Evolutionary conservation across 2,329 filamentous ascomycete genomes (phyloP).

Genomic region (Pyricularia sp.): DNA sequence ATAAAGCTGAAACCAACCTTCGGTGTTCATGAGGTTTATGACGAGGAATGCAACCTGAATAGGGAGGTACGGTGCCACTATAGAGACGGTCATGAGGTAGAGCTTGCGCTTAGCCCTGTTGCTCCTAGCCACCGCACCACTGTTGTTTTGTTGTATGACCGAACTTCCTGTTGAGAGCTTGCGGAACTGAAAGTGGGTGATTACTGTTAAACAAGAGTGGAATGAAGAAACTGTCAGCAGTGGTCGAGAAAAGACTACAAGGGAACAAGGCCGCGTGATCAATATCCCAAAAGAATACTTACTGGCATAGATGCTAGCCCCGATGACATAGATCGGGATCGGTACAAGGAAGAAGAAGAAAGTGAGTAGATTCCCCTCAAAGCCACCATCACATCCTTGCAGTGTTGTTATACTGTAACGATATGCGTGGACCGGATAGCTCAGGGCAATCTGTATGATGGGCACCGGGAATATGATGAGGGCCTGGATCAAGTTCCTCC

Average conservation of each 20-base stretch:
- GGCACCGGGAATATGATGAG: conserved; percentile 47
- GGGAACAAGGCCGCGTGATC: not conserved
- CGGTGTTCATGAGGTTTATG: conserved; percentile 27
- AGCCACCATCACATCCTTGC: conserved; percentile 36
- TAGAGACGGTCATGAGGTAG: conserved; percentile 44
- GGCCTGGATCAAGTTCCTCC: conserved; percentile 34
- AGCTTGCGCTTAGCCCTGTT: conserved; percentile 41
- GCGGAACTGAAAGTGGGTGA: conserved; percentile 26
- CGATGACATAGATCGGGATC: conserved; percentile 30
- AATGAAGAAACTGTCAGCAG: not conserved
- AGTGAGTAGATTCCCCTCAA: conserved; percentile 36
- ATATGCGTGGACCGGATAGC: conserved; percentile 34
- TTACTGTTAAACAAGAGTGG: conserved; percentile 13
- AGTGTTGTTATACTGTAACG: conserved; percentile 41
- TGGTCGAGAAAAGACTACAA: not conserved
- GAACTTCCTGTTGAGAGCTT: conserved; percentile 31
- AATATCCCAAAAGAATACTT: not conserved
- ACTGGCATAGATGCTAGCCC: conserved; percentile 31
- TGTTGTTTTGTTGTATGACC: conserved; percentile 25
- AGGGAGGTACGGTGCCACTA: conserved; percentile 42
- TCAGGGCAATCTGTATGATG: conserved; percentile 36
- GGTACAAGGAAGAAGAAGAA: conserved; percentile 39
- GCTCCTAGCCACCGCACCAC: conserved; percentile 28
- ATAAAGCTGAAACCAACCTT: conserved; percentile 24
- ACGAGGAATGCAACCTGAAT: conserved; percentile 30